Evolutionary conservation across 129 eudicot genomes (phyloP), one percentile per base, ranked within the genome.

Genomic region (Flaveria robusta): DNA sequence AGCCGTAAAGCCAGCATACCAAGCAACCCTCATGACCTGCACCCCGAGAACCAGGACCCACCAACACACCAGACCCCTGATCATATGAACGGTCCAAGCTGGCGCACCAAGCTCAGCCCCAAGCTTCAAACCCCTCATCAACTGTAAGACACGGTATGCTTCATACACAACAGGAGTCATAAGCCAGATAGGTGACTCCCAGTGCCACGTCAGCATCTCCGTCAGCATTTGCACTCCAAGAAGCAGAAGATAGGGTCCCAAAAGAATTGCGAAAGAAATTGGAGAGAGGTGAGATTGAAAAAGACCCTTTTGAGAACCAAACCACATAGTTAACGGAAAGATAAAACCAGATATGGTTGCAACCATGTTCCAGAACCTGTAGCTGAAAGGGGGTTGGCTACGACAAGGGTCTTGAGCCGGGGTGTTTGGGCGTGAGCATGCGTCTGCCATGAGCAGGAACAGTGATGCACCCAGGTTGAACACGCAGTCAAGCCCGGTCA

Each of bases 21-120:
- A 94, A 55, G 97, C 97, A 37, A 94, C 96, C 85, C 98, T 84
- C 98, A 94, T 94, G 70, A 94, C 87, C 90, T 94, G 98, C 88
- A 94, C 76, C 12, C 98, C 96, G 9, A 94, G 97, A 67, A 94
- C 89, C 52, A 91, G 85, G 43, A 94, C 93, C 98, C 98, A 94
- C 92, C 98, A 88, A 77, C 98, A 94, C 45, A 94, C 98, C 52
- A 94, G 76, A 54, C 93, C 96, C 80, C 97, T 87, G 66, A 94
- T 77, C n/a, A 82, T 79, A 76, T 94, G 90, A 81, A 89, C 66
- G 69, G 89, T 86, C 98, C 97, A 94, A 1, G 79, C 76, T 3
- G 98, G 97, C 34, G 91, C 91, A 59, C 76, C 81, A 11, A 94
- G 82, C 85, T 94, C 98, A 15, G 84, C 85, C 3, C 98, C 89